Conservation (phyloP, 805 yeast genomes). For the Saccharomycopsis guyanensis region DNA sequence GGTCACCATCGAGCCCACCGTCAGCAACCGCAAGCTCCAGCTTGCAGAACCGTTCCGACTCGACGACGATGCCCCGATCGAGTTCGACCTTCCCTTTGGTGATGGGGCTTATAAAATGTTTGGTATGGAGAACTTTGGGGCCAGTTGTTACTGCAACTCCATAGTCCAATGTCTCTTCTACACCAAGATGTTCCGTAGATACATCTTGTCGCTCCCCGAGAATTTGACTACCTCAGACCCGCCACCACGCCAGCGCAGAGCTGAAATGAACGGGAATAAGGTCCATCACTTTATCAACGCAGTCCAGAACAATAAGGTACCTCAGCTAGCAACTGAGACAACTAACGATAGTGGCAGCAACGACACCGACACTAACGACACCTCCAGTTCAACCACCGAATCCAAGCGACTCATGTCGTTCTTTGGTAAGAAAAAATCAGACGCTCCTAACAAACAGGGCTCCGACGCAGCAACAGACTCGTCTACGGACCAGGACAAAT, state of each 20-base stretch:
- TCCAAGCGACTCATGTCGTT: constrained; percentile 25
- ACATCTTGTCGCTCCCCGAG: constrained; percentile 42
- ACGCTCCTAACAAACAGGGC: background rate
- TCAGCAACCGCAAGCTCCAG: too few species aligned
- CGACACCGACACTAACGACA: constrained; percentile 23
- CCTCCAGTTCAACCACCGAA: constrained; percentile 19
- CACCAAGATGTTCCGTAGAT: constrained; percentile 58
- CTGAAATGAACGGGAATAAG: constrained; percentile 33
- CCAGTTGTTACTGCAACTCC: constrained; percentile 92
- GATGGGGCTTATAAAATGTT: constrained; percentile 63
- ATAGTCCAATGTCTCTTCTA: constrained; percentile 82
- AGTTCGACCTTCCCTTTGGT: constrained; percentile 41
- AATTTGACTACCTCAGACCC: constrained; percentile 19
- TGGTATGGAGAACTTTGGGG: constrained; percentile 82
- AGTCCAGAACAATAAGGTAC: constrained; percentile 8
- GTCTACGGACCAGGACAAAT: background rate
- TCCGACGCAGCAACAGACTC: constrained; percentile 8
- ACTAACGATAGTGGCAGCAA: background rate
- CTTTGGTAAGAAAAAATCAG: constrained; percentile 24
- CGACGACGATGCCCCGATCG: background rate
- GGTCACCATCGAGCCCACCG: too few species aligned
- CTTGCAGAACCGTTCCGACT: background rate
- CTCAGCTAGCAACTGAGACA: constrained; percentile 4
- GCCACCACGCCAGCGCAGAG: constrained; percentile 28
- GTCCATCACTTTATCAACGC: constrained; percentile 31